Percentiles rank a stretch among this genome's conserved stretches.
These are phyloP conservation scores for Mucor racemosus DNA, from an alignment of 371 early-diverging fungal genomes.

Conservation along the genomic window DNA sequence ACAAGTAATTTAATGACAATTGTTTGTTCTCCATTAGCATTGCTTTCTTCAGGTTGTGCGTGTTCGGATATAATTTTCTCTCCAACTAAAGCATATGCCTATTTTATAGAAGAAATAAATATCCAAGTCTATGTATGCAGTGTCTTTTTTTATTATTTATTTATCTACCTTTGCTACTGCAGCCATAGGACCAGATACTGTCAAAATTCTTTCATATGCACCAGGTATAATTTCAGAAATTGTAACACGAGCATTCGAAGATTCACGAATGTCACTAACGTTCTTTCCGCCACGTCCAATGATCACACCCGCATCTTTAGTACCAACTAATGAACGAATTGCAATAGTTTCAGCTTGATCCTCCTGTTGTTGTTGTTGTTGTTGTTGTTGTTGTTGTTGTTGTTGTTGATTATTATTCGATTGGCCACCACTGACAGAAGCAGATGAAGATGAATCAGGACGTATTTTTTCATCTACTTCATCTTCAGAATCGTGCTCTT, in stretches of 20 bases:
- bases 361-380: background rate
- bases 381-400: background rate
- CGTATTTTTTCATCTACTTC: constrained; percentile 6
- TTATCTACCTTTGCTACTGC: constrained; percentile 71
- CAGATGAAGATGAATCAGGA: background rate
- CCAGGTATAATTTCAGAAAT: constrained; percentile 81
- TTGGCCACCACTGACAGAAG: background rate
- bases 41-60: constrained; percentile 33
- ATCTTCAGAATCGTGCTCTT: constrained; percentile 19
- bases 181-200: constrained; percentile 73
- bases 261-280: constrained; percentile 79
- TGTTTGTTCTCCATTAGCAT: constrained; percentile 27
- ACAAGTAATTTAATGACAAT: constrained; percentile 75
- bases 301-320: constrained; percentile 84
- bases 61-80: constrained; percentile 68
- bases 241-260: constrained; percentile 75
- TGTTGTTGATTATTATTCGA: background rate
- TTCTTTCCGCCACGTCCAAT: constrained; percentile 86
- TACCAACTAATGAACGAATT: constrained; percentile 77
- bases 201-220: constrained; percentile 77
- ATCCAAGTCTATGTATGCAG: background rate
- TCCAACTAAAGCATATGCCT: constrained; percentile 77
- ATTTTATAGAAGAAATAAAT: background rate
- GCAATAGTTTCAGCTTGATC: constrained; percentile 29
- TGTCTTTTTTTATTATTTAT: no score